Conservation (phyloP, 164 flowering plant species). For the Magnolia kwangsiensis region DNA sequence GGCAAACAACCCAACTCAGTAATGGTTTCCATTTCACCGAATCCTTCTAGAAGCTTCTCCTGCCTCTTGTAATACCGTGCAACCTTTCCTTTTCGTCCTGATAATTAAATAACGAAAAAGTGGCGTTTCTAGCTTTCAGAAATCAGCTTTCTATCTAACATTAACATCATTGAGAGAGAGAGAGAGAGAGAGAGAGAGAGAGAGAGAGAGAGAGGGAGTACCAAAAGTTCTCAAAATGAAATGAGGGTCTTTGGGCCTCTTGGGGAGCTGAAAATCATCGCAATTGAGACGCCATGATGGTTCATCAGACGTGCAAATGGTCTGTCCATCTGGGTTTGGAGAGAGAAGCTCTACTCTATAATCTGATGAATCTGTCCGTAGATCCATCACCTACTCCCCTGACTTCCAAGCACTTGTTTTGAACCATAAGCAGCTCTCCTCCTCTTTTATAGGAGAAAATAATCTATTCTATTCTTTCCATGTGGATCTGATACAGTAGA, state of each 20-base stretch:
- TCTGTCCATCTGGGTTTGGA: conserved; percentile 16
- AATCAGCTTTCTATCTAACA: neutral
- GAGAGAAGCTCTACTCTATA: conserved; percentile 36
- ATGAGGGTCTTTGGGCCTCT: conserved; percentile 8
- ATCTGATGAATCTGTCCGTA: conserved; percentile 23
- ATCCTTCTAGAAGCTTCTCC: conserved; percentile 75
- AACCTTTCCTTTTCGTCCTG: conserved; percentile 56
- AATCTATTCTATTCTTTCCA: neutral
- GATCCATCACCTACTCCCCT: conserved; percentile 3
- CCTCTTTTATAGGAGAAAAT: neutral
- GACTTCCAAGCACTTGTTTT: neutral
- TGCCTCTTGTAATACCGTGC: conserved; percentile 80
- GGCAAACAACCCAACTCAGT: conserved; percentile 49
- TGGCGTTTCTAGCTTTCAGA: neutral
- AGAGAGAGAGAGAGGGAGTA: neutral
- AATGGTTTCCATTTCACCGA: conserved; percentile 70
- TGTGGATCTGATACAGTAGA: no score
- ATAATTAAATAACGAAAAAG: neutral
- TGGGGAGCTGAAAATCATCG: conserved; percentile 29
- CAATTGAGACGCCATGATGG: conserved; percentile 49
- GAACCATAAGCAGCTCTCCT: neutral
- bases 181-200: conserved; percentile 1
- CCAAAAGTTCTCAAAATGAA: neutral
- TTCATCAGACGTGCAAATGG: conserved; percentile 20
- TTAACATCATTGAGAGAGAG: neutral